Evolutionary conservation across 306 rosid genomes (phyloP).

Genomic region (Pterocarpus santalinus): DNA sequence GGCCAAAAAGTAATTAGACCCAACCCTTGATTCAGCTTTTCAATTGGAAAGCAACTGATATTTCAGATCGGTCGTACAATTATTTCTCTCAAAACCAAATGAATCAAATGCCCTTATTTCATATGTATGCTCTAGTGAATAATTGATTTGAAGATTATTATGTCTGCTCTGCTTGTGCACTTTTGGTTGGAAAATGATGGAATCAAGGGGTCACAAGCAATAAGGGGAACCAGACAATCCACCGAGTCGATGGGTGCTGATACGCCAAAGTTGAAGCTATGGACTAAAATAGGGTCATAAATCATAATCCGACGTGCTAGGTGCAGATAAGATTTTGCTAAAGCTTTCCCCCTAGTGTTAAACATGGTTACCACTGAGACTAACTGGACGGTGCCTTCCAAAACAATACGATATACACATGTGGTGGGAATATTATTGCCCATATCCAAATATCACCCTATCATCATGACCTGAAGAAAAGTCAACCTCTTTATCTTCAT

Average conservation of each 20-base stretch:
- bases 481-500: conserved; percentile 67
- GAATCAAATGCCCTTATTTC: background rate
- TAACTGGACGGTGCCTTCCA: conserved; percentile 16
- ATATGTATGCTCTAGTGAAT: background rate
- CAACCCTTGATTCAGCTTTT: background rate
- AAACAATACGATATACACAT: conserved; percentile 11
- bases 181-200: background rate
- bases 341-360: background rate
- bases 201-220: conserved; percentile 15
- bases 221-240: conserved; percentile 15
- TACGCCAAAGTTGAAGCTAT: background rate
- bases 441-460: conserved; percentile 49
- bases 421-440: conserved; percentile 52
- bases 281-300: conserved; percentile 34
- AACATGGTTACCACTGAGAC: conserved; percentile 5
- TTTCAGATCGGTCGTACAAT: no score
- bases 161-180: background rate
- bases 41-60: background rate
- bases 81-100: no score
- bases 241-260: conserved; percentile 13
- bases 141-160: background rate
- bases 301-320: conserved; percentile 32
- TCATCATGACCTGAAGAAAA: conserved; percentile 48
- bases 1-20: background rate
- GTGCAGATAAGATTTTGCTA: conserved; percentile 43